Evolutionary conservation across 2,329 filamentous ascomycete species (phyloP), one percentile per base, ranked within the genome.

Genomic region (Penicillium fuscoglaucum): DNA sequence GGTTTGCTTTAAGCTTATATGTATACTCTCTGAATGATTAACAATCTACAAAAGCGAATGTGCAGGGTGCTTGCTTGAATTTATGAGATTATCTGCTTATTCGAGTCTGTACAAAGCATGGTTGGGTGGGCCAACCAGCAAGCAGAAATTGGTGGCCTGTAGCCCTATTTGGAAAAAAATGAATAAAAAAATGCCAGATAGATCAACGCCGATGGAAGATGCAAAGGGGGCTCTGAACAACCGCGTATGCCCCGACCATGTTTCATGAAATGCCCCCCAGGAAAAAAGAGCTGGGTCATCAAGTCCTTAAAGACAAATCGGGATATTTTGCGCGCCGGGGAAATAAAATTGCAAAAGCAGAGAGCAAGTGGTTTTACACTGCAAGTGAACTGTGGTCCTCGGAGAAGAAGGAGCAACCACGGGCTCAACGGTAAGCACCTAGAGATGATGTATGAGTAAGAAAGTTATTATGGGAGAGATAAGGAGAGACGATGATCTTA

Each of bases 401-500:
- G 10, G 3, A 47, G 28, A 17, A 12, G 15, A 54, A 43, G 4
- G 13, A 29, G 19, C 26, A 6, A 13, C 3, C 10, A 37, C 7
- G 12, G 37, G 39, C n/a, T 66, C 33, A 67, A 31, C 64, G 65
- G 47, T 66, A 67, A 24, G 59, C 59, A 44, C 64, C 65, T 67
- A n/a, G 15, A 12, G 1, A 33, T 33, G 19, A 12, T 2, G 37
- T 54, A 24, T 61, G 24, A 58, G 58, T 24, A 44, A 37, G 21
- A 19, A 17, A 21, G 7, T 35, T 7, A 15, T 19, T 21, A 28
- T 12, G 29, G 9, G 7, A 12, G 9, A 33, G 10, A 24, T 26
- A 40, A 21, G 19, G 19, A 21, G 19, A 21, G 7, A 33, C 12
- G 15, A n/a, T 17, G 12, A 29, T 17, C 73, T 61, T 72, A 77